These are phyloP conservation scores for Populus tomentosa DNA, from an alignment of 441 rosid genomes.

Conservation along the genomic window DNA sequence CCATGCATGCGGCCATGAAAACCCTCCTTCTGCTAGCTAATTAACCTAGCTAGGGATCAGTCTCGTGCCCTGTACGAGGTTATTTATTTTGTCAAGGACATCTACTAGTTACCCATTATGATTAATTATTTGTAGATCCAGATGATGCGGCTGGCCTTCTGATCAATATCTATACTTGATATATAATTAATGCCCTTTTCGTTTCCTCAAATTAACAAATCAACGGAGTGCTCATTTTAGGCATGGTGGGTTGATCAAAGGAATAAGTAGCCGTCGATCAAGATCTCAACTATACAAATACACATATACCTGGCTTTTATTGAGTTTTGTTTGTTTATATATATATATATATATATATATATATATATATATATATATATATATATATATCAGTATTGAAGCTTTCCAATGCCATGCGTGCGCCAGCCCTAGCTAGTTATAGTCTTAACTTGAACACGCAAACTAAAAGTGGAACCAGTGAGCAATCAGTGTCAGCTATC, in stretches of 20 bases:
- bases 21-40: slow-evolving; percentile 1
- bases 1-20: slow-evolving; percentile 25
- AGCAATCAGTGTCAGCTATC: neutral
- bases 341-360: too few species aligned
- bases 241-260: too few species aligned
- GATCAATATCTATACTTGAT: neutral
- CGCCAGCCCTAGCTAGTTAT: neutral
- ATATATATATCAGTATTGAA: too few species aligned
- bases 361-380: too few species aligned
- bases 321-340: neutral
- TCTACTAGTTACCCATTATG: neutral
- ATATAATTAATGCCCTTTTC: neutral
- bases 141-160: neutral
- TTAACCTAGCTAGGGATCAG: neutral
- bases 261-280: neutral
- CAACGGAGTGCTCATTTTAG: neutral
- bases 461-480: neutral
- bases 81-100: neutral
- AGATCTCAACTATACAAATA: neutral
- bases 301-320: too few species aligned
- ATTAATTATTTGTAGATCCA: neutral
- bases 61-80: neutral
- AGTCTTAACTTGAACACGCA: neutral
- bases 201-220: neutral
- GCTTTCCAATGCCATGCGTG: neutral